phyloP scores from a whole-genome alignment of 257 asterid genomes.

The Ilex aquifolium region DNA sequence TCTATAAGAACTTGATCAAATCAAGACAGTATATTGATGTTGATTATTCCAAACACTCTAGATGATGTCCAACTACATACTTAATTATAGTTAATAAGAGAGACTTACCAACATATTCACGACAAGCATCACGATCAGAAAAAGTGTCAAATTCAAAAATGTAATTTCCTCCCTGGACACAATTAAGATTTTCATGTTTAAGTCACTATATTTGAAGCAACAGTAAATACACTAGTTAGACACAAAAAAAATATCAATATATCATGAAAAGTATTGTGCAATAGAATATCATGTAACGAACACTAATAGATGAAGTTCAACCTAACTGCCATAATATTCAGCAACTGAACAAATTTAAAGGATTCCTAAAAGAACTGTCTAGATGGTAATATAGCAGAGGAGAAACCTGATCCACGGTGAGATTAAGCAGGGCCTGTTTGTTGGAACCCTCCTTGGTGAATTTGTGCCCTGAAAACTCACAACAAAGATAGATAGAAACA shows the following conservation, averaged over 20 bases:
- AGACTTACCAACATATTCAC: slow-evolving; percentile 82
- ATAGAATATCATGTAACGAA: neutral
- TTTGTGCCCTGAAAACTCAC: slow-evolving; percentile 49
- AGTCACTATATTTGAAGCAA: slow-evolving; percentile 6
- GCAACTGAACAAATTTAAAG: neutral
- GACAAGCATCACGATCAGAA: slow-evolving; percentile 84
- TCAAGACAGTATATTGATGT: neutral
- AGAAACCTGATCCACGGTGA: slow-evolving; percentile 62
- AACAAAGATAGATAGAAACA: slow-evolving; percentile 4
- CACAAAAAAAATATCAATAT: neutral
- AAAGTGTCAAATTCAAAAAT: slow-evolving; percentile 75
- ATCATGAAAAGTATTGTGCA: slow-evolving; percentile 4
- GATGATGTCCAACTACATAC: neutral
- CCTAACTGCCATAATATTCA: neutral
- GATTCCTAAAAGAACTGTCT: no score
- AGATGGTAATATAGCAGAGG: neutral
- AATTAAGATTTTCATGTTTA: slow-evolving; percentile 12
- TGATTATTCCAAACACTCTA: neutral
- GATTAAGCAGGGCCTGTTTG: slow-evolving; percentile 78
- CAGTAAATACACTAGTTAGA: slow-evolving; percentile 3
- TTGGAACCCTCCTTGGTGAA: slow-evolving; percentile 69
- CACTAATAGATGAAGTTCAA: no score
- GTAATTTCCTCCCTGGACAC: slow-evolving; percentile 59
- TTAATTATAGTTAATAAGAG: neutral
- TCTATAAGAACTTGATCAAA: neutral